Conservation (phyloP, 2,329 filamentous ascomycete genomes). For the Didymella arachidicola region DNA sequence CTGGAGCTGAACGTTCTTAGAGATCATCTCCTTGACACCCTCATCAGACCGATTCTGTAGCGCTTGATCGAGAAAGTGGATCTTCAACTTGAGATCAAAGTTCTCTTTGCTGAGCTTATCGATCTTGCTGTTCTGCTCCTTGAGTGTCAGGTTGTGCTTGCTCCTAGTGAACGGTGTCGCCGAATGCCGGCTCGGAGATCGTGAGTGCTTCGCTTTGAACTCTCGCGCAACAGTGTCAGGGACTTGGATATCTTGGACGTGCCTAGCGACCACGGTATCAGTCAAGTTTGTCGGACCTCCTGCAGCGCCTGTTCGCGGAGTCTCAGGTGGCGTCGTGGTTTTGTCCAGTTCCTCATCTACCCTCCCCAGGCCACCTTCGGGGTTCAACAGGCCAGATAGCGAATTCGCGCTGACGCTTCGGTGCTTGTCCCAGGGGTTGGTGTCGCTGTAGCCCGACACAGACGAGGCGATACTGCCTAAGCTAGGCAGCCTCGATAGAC, state of each 20-base stretch:
- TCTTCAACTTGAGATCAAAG: slow-evolving; percentile 77
- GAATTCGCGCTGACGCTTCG: slow-evolving; percentile 52
- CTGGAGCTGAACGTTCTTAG: slow-evolving; percentile 94
- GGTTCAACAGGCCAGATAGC: slow-evolving; percentile 39
- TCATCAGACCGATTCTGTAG: slow-evolving; percentile 94
- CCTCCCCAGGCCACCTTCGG: slow-evolving; percentile 61
- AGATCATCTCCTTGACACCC: slow-evolving; percentile 96
- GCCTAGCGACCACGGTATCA: slow-evolving; percentile 86
- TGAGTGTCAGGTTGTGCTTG: slow-evolving; percentile 74
- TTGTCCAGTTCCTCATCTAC: slow-evolving; percentile 66
- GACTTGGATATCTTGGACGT: slow-evolving; percentile 88
- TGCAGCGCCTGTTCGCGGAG: slow-evolving; percentile 68
- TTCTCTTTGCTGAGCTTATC: slow-evolving; percentile 97
- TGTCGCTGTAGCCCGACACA: slow-evolving; percentile 62
- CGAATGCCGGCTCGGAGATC: slow-evolving; percentile 62
- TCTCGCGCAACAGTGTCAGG: slow-evolving; percentile 87
- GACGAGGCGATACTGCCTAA: slow-evolving; percentile 89
- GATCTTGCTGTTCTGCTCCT: slow-evolving; percentile 97
- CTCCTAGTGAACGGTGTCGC: slow-evolving; percentile 50
- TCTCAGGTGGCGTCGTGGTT: slow-evolving; percentile 65
- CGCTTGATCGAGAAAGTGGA: slow-evolving; percentile 94
- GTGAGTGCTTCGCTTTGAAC: slow-evolving; percentile 77
- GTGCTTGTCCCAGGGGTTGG: slow-evolving; percentile 53
- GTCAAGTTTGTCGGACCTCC: slow-evolving; percentile 68
- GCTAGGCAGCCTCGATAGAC: slow-evolving; percentile 78